Evolutionary conservation across 192 early-diverging fungal genomes (phyloP), one percentile per base, ranked within the genome.

Genomic region (Martensiomyces pterosporus): DNA sequence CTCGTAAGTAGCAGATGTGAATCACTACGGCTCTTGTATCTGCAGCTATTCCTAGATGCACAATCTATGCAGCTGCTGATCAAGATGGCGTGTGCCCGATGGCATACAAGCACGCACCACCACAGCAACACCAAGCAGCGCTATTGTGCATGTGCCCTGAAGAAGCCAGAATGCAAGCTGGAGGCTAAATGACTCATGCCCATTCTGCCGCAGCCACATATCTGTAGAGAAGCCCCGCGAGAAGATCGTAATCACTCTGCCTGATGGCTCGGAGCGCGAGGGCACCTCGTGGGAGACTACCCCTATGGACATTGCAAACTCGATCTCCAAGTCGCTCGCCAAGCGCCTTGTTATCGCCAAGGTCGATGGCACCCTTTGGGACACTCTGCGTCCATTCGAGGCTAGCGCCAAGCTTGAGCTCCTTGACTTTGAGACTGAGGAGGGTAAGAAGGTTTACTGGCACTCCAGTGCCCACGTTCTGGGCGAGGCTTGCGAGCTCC

Each of bases 391-490:
- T 42, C 92, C 93, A 19, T 60, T 99, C 8, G 94, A 97, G 74
- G 47, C 54, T 19, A 83, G 81, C 16, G 87, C 87, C 67, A 64
- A 56, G 54, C 75, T 97, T 41, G 88, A 97, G 70, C 79, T 99
- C 26, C 73, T 99, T 26, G 92, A 93, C 64, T 99, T 99, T 79
- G 93, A 97, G 48, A 67, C 88, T 36, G 80, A 85, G 24, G 94
- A 97, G 57, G 96, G 86, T 45, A 90, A 89, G 73, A 80, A 74
- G 75, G 96, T 99, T 19, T 99, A 90, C 76, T 99, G 96, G 96
- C 96, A 97, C 77, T 97, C 94, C 19, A 89, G 87, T 49, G 96
- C 96, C 9, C 94, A 97, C 73, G 86, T 97, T 62, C 68, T 99
- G 47, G 96, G 96, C 44, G 93, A 97, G 75, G 91, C 93, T 27